Evolutionary conservation across 2,329 filamentous ascomycete genomes (phyloP).

Genomic region (Fusarium tuaranense): DNA sequence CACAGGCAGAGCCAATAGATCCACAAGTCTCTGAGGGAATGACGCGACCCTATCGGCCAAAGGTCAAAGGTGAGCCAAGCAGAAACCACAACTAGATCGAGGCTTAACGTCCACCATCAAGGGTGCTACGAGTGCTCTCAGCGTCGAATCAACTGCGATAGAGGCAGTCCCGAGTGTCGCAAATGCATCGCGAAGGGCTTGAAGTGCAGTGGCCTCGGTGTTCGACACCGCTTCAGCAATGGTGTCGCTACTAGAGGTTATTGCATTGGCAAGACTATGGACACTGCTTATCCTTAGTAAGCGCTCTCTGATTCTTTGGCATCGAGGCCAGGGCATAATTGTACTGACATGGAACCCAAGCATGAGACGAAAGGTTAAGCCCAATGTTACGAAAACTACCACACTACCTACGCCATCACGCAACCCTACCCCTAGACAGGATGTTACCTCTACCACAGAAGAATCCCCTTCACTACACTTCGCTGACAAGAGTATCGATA

Average conservation of each 20-base stretch:
- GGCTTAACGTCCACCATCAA: neutral
- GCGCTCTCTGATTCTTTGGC: neutral
- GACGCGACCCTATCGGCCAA: neutral
- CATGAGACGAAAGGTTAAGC: neutral
- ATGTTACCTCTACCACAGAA: neutral
- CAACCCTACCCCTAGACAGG: neutral
- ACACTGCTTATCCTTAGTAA: conserved; percentile 1
- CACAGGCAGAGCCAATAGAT: neutral
- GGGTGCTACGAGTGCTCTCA: neutral
- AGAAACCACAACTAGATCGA: neutral
- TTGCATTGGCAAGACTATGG: conserved; percentile 17
- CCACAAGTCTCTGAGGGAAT: neutral
- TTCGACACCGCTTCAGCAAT: conserved; percentile 18
- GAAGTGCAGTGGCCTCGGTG: conserved; percentile 15
- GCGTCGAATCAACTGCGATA: neutral
- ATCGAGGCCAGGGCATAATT: neutral
- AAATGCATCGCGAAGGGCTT: conserved; percentile 13
- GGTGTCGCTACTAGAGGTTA: conserved; percentile 19
- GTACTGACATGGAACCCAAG: neutral
- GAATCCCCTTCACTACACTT: neutral
- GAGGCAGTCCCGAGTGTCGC: neutral
- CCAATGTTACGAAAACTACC: neutral
- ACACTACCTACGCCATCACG: neutral
- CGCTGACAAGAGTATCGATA: neutral
- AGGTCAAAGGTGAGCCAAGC: neutral